Base-by-base conservation (phyloP, 352 stramenopile species). In the Globisporangium spiculum region DNA sequence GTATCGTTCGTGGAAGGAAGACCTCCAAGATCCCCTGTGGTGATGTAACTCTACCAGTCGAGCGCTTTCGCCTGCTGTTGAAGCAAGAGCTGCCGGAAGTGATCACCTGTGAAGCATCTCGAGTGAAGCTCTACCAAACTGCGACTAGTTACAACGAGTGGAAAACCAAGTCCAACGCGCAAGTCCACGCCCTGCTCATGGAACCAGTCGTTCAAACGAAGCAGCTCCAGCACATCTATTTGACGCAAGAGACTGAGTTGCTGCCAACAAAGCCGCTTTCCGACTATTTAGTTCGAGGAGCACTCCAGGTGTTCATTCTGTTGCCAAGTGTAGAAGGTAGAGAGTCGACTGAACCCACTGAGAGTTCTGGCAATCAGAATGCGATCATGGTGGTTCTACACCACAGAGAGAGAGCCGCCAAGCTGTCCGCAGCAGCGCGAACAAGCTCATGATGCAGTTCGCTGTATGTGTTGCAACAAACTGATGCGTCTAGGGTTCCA, bases 221-320 rank as follows among this genome's bases (percentile, higher is more conserved):
- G 27, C 53, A 26, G 10, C 3, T 27, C 16, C 55, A 60, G 8
- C 55, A n/a, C 7, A 44, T 27, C 16, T 46, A 44, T 0, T 26
- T 60, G 30, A 46, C 7, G 5, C 27, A 18, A 14, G 27, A 44
- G 16, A 26, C 27, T 18, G 27, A 16, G 30, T 26, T 60, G 20
- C 9, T n/a, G 16, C 7, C 55, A n/a, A 27, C 54, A 9, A 46
- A n/a, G 0, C 30, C 3, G 5, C 30, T 46, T 44, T 26, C 8
- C 3, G 27, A 60, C 16, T 44, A 30, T 41, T 26, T 26, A 18
- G 18, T 24, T 10, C 27, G 36, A n/a, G 55, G 55, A 26, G 55
- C 18, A 18, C 55, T 60, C 30, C 30, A 60, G 27, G 3, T 46
- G 55, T 44, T 44, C 27, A 60, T 60, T 60, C 27, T 60, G 30